A percentile compares a stretch with the other conserved stretches of the same genome.
These are phyloP conservation scores for Xylariaceae sp. DNA, from an alignment of 2,329 filamentous ascomycete genomes.

Conservation along the genomic window DNA sequence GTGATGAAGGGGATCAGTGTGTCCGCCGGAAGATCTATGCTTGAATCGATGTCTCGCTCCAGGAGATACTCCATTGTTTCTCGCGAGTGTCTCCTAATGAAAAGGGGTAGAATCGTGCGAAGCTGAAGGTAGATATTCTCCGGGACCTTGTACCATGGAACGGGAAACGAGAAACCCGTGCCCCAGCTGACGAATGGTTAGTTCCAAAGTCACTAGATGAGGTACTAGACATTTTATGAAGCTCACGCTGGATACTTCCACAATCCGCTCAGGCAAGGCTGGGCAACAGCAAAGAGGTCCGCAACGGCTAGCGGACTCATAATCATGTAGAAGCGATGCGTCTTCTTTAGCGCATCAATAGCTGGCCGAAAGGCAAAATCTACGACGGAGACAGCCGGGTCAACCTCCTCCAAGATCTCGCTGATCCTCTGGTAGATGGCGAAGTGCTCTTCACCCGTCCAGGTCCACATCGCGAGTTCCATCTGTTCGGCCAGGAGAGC, in stretches of 20 bases:
- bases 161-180: constrained; percentile 15
- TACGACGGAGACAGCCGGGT: constrained; percentile 17
- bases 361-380: constrained; percentile 14
- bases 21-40: too few species aligned
- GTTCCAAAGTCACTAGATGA: too few species aligned
- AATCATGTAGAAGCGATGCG: constrained; percentile 15
- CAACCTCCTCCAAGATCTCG: constrained; percentile 10
- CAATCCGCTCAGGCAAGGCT: constrained; percentile 13
- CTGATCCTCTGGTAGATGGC: constrained; percentile 10
- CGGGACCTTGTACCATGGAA: constrained; percentile 18
- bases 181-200: too few species aligned
- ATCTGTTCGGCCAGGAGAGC: constrained; percentile 10
- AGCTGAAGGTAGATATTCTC: constrained; percentile 17
- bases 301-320: constrained; percentile 14
- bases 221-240: too few species aligned
- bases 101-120: constrained; percentile 7
- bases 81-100: too few species aligned
- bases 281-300: constrained; percentile 13
- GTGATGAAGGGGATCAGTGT: too few species aligned
- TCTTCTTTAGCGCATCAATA: constrained; percentile 15
- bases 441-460: constrained; percentile 13
- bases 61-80: too few species aligned
- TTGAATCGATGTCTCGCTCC: too few species aligned
- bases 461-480: constrained; percentile 12
- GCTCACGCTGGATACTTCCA: too few species aligned